Evolutionary conservation across 768 basidiomycete genomes (phyloP).

Genomic region (Pisolithus tinctorius): DNA sequence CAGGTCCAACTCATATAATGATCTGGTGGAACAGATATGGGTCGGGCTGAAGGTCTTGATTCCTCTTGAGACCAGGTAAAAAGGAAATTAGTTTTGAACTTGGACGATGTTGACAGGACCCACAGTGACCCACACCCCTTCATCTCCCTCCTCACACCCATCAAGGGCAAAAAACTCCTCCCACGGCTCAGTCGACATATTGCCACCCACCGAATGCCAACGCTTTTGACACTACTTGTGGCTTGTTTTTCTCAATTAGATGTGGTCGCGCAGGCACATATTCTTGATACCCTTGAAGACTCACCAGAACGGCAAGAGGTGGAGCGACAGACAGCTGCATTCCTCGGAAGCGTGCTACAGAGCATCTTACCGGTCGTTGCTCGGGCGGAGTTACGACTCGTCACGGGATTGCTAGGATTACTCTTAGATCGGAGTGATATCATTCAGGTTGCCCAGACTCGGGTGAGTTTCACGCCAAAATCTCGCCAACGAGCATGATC

Average conservation of each 20-base stretch:
- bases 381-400: conserved; percentile 69
- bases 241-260: conserved; percentile 94
- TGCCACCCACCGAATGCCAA: conserved; percentile 70
- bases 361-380: conserved; percentile 80
- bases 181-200: conserved; percentile 86
- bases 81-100: neutral
- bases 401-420: conserved; percentile 81
- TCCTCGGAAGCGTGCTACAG: conserved; percentile 79
- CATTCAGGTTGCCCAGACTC: conserved; percentile 65
- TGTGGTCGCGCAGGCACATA: conserved; percentile 71
- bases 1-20: conserved; percentile 55
- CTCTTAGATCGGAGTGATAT: conserved; percentile 76
- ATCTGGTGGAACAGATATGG: conserved; percentile 70
- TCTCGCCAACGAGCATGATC: neutral
- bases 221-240: conserved; percentile 83
- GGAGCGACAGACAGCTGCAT: conserved; percentile 87
- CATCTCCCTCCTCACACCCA: conserved; percentile 79
- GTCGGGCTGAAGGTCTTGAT: conserved; percentile 77
- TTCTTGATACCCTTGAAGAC: conserved; percentile 64
- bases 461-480: conserved; percentile 43
- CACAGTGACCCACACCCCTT: conserved; percentile 91
- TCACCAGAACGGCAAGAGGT: conserved; percentile 57
- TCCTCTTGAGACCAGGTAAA: conserved; percentile 86
- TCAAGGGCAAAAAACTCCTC: conserved; percentile 90
- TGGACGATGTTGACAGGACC: neutral